Percentiles rank a stretch among this genome's conserved stretches.
Evolutionary conservation across 495 filamentous ascomycete genomes (phyloP).

Genomic region (Aspergillus ellipticus): DNA sequence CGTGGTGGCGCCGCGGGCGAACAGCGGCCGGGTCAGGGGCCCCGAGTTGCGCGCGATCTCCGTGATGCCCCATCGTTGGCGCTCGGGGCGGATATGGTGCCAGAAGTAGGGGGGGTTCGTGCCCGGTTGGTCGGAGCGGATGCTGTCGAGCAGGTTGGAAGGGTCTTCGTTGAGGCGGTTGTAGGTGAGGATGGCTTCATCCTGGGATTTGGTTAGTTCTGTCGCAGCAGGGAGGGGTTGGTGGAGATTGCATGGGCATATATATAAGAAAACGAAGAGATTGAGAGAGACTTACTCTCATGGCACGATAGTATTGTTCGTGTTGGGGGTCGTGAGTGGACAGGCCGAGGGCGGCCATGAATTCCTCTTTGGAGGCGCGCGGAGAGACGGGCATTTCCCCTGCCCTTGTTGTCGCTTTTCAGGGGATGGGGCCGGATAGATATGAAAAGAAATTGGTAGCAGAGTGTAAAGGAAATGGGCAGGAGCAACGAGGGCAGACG

Average conservation of each 20-base stretch:
- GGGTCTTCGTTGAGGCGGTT: conserved; percentile 39
- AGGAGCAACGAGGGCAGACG: no score
- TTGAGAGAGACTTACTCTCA: conserved; percentile 33
- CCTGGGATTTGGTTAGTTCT: conserved; percentile 25
- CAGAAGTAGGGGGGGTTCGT: conserved; percentile 43
- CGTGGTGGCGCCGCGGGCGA: conserved; percentile 34
- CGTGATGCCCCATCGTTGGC: conserved; percentile 38
- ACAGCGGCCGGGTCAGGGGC: conserved; percentile 33
- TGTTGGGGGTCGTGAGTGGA: conserved; percentile 38
- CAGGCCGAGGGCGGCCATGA: conserved; percentile 40
- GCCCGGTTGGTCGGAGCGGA: conserved; percentile 32
- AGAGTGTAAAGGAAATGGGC: no score
- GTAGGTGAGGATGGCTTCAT: conserved; percentile 47
- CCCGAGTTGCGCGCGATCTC: conserved; percentile 37
- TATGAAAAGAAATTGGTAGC: no score
- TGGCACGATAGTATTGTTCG: conserved; percentile 42
- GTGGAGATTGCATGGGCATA: not conserved
- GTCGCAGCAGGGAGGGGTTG: not conserved
- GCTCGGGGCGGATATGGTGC: conserved; percentile 44
- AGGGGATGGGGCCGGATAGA: no score
- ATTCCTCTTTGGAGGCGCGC: conserved; percentile 46
- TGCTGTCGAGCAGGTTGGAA: conserved; percentile 37
- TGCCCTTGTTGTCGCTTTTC: no score
- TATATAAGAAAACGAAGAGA: not conserved
- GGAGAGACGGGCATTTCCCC: conserved; percentile 34